phyloP scores from a whole-genome alignment of 2,329 filamentous ascomycete species.

The Aspergillus japonicus region DNA sequence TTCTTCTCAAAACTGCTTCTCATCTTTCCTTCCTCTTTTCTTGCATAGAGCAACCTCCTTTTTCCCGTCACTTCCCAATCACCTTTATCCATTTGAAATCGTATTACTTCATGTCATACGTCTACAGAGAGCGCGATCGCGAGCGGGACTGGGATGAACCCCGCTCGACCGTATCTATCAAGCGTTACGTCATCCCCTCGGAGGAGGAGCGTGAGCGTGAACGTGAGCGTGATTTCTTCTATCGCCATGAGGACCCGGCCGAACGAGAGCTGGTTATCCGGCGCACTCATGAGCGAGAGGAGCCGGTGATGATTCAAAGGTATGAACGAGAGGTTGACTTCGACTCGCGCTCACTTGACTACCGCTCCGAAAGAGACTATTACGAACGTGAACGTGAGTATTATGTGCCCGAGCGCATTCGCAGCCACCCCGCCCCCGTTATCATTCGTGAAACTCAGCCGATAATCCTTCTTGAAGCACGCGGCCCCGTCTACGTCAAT shows the following conservation, averaged over 20 bases:
- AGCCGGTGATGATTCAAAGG: slow-evolving; percentile 41
- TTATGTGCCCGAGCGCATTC: slow-evolving; percentile 44
- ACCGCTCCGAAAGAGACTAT: slow-evolving; percentile 46
- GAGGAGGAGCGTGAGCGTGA: slow-evolving; percentile 38
- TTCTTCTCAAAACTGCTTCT: neutral
- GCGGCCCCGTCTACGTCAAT: slow-evolving; percentile 50
- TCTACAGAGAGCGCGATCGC: slow-evolving; percentile 41
- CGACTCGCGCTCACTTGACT: slow-evolving; percentile 46
- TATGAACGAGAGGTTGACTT: slow-evolving; percentile 50
- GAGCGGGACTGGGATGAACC: slow-evolving; percentile 45
- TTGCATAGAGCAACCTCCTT: slow-evolving; percentile 2
- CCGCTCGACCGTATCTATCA: slow-evolving; percentile 49
- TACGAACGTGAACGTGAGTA: slow-evolving; percentile 49
- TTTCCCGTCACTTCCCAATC: slow-evolving; percentile 2
- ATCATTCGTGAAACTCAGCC: slow-evolving; percentile 55
- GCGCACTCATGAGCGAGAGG: slow-evolving; percentile 48
- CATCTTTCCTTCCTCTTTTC: slow-evolving; percentile 4
- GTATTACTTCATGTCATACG: slow-evolving; percentile 29
- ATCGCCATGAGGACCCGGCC: slow-evolving; percentile 33
- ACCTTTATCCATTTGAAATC: neutral
- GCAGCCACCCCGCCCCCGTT: slow-evolving; percentile 50
- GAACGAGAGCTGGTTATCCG: slow-evolving; percentile 47
- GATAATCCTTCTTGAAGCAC: slow-evolving; percentile 57
- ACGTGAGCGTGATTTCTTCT: slow-evolving; percentile 29
- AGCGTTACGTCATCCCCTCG: slow-evolving; percentile 54